These are phyloP conservation scores for Xylariaceae sp. DNA, from an alignment of 2,329 filamentous ascomycete species.

Conservation along the genomic window DNA sequence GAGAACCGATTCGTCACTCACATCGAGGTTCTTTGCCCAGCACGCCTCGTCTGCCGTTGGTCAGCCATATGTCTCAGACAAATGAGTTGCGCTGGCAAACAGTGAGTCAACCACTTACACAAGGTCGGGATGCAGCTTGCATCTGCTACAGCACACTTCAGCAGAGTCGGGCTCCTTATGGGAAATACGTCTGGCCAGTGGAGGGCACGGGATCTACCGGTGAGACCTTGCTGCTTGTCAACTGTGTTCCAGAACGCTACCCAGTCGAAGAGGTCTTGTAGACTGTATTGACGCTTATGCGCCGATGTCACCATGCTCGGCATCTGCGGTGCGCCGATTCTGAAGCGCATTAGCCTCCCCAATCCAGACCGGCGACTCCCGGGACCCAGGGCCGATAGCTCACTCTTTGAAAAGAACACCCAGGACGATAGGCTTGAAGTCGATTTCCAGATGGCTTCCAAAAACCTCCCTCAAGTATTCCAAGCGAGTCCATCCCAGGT, in stretches of 20 bases:
- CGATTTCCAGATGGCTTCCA: conserved; percentile 4
- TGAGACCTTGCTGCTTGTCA: conserved; percentile 3
- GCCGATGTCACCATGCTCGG: conserved; percentile 2
- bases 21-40: conserved; percentile 5
- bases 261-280: conserved; percentile 6
- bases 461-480: conserved; percentile 2
- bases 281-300: conserved; percentile 4
- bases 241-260: conserved; percentile 4
- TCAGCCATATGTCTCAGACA: conserved; percentile 1
- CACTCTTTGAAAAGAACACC: conserved; percentile 6
- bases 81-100: not conserved
- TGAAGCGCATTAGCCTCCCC: not conserved
- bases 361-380: too few species aligned
- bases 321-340: conserved; percentile 6
- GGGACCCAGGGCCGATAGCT: too few species aligned
- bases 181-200: conserved; percentile 6
- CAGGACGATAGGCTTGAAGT: conserved; percentile 4
- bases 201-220: not conserved
- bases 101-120: conserved; percentile 4
- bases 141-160: conserved; percentile 5
- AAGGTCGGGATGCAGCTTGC: conserved; percentile 1
- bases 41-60: conserved; percentile 3
- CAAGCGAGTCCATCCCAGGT: conserved; percentile 6
- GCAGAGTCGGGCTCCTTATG: conserved; percentile 5
- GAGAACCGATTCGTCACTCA: conserved; percentile 5